Evolutionary conservation across 2,329 filamentous ascomycete genomes (phyloP).

Genomic region (Rachicladosporium sp.): DNA sequence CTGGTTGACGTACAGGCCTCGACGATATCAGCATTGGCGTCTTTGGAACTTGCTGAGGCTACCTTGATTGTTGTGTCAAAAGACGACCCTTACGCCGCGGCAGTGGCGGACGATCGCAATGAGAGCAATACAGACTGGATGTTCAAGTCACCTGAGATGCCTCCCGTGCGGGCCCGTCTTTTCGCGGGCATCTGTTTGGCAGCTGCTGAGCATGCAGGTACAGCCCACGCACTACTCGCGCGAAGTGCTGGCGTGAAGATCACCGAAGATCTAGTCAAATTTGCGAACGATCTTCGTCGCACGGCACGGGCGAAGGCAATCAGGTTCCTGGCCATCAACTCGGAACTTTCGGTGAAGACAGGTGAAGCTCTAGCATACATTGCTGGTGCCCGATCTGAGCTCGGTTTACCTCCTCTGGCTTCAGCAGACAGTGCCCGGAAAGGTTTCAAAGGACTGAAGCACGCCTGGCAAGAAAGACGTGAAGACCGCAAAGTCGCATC

Average conservation of each 20-base stretch:
- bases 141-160: slow-evolving; percentile 78
- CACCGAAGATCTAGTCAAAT: slow-evolving; percentile 55
- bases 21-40: slow-evolving; percentile 34
- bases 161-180: slow-evolving; percentile 76
- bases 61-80: slow-evolving; percentile 84
- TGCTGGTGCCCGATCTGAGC: slow-evolving; percentile 59
- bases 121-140: slow-evolving; percentile 88
- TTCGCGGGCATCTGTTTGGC: slow-evolving; percentile 81
- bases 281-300: slow-evolving; percentile 61
- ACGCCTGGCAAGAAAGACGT: slow-evolving; percentile 61
- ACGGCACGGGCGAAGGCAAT: slow-evolving; percentile 76
- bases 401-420: slow-evolving; percentile 47
- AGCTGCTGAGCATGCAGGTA: slow-evolving; percentile 73
- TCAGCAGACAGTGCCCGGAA: slow-evolving; percentile 36
- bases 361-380: slow-evolving; percentile 84
- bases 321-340: slow-evolving; percentile 80
- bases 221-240: slow-evolving; percentile 46
- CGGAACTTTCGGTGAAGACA: slow-evolving; percentile 68
- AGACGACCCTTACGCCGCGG: slow-evolving; percentile 82
- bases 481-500: slow-evolving; percentile 72
- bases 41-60: slow-evolving; percentile 70
- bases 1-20: slow-evolving; percentile 31
- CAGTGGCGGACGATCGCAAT: slow-evolving; percentile 70
- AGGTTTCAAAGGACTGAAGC: slow-evolving; percentile 54
- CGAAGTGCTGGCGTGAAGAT: slow-evolving; percentile 38